These are phyloP conservation scores for Plasmodium cynomolgi DNA, from an alignment of 169 alveolate species.

Conservation along the genomic window DNA sequence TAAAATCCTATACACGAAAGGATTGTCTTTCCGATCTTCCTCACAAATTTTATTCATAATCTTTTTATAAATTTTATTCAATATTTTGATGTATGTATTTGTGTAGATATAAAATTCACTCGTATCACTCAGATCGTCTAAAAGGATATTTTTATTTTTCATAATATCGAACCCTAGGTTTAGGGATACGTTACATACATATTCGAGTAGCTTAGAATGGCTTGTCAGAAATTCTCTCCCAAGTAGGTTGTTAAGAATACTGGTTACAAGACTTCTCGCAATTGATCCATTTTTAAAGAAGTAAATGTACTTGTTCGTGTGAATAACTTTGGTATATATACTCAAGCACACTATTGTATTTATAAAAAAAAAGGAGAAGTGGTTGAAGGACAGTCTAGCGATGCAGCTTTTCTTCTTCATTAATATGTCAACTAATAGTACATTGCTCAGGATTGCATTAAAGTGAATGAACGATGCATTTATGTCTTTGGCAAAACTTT, in stretches of 20 bases:
- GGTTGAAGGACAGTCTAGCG: conserved; percentile 39
- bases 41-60: conserved; percentile 54
- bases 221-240: conserved; percentile 61
- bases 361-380: conserved; percentile 60
- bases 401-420: conserved; percentile 70
- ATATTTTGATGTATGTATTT: conserved; percentile 41
- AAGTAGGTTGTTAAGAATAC: conserved; percentile 46
- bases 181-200: conserved; percentile 42
- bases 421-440: conserved; percentile 43
- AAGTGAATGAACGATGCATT: conserved; percentile 33
- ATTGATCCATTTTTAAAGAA: conserved; percentile 56
- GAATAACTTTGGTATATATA: conserved; percentile 61
- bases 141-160: conserved; percentile 31
- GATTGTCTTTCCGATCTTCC: conserved; percentile 29
- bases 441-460: conserved; percentile 52
- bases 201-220: conserved; percentile 58
- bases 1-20: conserved; percentile 35
- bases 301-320: conserved; percentile 39
- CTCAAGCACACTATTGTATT: conserved; percentile 63
- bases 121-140: conserved; percentile 16
- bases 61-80: conserved; percentile 60
- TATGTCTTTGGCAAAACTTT: conserved; percentile 33
- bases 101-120: conserved; percentile 34
- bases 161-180: conserved; percentile 63
- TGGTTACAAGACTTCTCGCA: conserved; percentile 29